Evolutionary conservation across 805 yeast species (phyloP).

Genomic region (Wickerhamiella cacticola): DNA sequence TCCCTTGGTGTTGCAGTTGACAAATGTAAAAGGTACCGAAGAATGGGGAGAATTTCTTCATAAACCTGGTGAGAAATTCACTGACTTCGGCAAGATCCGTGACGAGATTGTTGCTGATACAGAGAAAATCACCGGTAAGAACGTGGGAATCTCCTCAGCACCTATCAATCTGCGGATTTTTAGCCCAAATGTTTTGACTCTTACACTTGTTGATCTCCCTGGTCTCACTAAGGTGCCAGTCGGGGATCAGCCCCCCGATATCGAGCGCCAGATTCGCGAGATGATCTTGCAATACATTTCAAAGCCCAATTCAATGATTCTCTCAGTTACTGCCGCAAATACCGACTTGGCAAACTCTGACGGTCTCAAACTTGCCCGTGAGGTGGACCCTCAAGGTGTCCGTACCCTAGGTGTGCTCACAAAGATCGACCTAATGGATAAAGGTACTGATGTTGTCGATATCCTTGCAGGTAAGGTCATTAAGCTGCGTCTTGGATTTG

Average conservation of each 20-base stretch:
- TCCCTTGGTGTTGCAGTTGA: slow-evolving; percentile 71
- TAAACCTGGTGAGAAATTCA: slow-evolving; percentile 75
- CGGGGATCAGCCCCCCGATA: slow-evolving; percentile 97
- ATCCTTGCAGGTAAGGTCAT: slow-evolving; percentile 91
- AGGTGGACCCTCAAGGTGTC: slow-evolving; percentile 92
- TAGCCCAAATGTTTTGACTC: slow-evolving; percentile 86
- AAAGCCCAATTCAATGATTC: slow-evolving; percentile 86
- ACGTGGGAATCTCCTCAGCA: slow-evolving; percentile 75
- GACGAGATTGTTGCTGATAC: slow-evolving; percentile 86
- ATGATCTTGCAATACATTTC: slow-evolving; percentile 87
- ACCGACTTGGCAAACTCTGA: slow-evolving; percentile 96
- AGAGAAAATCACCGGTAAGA: slow-evolving; percentile 59
- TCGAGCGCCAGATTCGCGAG: slow-evolving; percentile 86
- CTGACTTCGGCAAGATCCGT: slow-evolving; percentile 79
- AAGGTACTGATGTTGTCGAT: slow-evolving; percentile 94
- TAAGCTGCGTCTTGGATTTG: slow-evolving; percentile 89
- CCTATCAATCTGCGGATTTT: slow-evolving; percentile 89
- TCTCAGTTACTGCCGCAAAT: slow-evolving; percentile 92
- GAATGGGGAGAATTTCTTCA: slow-evolving; percentile 99
- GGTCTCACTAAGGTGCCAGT: slow-evolving; percentile 98
- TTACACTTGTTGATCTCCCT: slow-evolving; percentile 92
- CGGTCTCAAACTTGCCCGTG: slow-evolving; percentile 90
- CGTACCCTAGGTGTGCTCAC: slow-evolving; percentile 96
- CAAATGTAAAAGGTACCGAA: slow-evolving; percentile 37
- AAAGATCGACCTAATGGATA: slow-evolving; percentile 93